These are phyloP conservation scores for Conoideocrella luteorostrata DNA, from an alignment of 2,329 filamentous ascomycete genomes.

Conservation along the genomic window DNA sequence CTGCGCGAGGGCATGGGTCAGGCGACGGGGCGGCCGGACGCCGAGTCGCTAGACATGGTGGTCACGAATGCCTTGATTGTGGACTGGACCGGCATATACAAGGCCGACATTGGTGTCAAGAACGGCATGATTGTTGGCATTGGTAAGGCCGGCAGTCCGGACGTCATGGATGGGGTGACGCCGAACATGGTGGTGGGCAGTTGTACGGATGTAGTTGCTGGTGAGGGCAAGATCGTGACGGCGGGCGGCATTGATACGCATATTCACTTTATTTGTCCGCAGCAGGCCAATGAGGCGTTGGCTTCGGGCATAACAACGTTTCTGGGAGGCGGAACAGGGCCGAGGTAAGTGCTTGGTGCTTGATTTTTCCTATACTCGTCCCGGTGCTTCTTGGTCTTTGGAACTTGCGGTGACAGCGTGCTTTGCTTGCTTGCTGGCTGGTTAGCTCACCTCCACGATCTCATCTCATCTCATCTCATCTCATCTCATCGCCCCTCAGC, in stretches of 20 bases:
- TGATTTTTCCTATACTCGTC: background rate
- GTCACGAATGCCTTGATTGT: constrained; percentile 86
- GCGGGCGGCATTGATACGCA: constrained; percentile 86
- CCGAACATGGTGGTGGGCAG: constrained; percentile 74
- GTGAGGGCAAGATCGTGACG: constrained; percentile 84
- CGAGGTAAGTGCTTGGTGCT: constrained; percentile 49
- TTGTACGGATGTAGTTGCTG: constrained; percentile 87
- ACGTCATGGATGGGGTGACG: constrained; percentile 86
- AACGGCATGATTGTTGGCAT: constrained; percentile 79
- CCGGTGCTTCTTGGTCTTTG: too few species aligned
- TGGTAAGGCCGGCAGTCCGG: constrained; percentile 94
- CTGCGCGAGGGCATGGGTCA: constrained; percentile 94
- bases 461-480: background rate
- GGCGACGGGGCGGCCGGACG: constrained; percentile 67
- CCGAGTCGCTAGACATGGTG: constrained; percentile 73
- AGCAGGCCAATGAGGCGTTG: constrained; percentile 79
- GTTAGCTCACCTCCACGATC: background rate
- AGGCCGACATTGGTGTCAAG: constrained; percentile 93
- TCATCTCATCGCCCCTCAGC: too few species aligned
- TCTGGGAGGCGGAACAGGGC: constrained; percentile 85
- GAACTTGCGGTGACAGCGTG: too few species aligned
- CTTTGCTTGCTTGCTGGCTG: too few species aligned
- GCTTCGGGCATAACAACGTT: constrained; percentile 84
- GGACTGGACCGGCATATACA: constrained; percentile 90
- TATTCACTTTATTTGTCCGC: constrained; percentile 92